These are phyloP conservation scores for Aspergillus nidulans DNA, from an alignment of 495 filamentous ascomycete species.

Conservation along the genomic window DNA sequence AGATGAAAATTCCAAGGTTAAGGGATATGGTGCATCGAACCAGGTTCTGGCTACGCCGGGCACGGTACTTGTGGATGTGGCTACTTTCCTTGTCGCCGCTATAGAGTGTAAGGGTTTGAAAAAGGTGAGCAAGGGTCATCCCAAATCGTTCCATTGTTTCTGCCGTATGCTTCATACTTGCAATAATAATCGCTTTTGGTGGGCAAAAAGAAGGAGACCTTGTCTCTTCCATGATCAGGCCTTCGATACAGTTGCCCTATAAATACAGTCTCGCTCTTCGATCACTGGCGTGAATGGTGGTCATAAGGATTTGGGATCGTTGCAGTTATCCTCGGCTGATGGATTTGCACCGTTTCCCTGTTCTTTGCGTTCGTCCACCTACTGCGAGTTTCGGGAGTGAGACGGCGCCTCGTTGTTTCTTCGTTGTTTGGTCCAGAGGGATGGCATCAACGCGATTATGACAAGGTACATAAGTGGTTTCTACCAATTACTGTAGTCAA, in stretches of 20 bases:
- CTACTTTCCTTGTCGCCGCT: conserved; percentile 65
- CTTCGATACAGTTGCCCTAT: conserved; percentile 93
- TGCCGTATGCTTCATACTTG: conserved; percentile 10
- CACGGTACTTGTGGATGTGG: conserved; percentile 73
- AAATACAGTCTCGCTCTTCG: conserved; percentile 38
- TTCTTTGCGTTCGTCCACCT: conserved; percentile 12
- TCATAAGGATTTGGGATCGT: conserved; percentile 10
- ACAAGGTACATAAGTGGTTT: conserved; percentile 52
- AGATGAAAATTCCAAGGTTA: conserved; percentile 44
- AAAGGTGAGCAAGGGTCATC: conserved; percentile 50
- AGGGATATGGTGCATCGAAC: conserved; percentile 74
- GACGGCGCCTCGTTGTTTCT: conserved; percentile 28
- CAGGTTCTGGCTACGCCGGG: conserved; percentile 57
- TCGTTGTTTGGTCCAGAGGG: conserved; percentile 36
- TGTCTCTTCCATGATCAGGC: conserved; percentile 51
- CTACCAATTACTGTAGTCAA: not conserved
- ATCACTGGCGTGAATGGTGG: not conserved
- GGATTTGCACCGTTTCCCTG: conserved; percentile 50
- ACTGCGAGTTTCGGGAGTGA: conserved; percentile 10
- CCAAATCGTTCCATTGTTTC: conserved; percentile 12
- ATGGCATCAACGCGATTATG: conserved; percentile 46
- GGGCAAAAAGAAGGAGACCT: conserved; percentile 91
- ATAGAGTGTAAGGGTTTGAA: conserved; percentile 55
- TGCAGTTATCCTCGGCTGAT: conserved; percentile 41
- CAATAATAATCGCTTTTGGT: not conserved